A percentile compares a stretch with the other conserved stretches of the same genome.
Evolutionary conservation across 371 early-diverging fungal genomes (phyloP).

Genomic region (Mortierella sp.): DNA sequence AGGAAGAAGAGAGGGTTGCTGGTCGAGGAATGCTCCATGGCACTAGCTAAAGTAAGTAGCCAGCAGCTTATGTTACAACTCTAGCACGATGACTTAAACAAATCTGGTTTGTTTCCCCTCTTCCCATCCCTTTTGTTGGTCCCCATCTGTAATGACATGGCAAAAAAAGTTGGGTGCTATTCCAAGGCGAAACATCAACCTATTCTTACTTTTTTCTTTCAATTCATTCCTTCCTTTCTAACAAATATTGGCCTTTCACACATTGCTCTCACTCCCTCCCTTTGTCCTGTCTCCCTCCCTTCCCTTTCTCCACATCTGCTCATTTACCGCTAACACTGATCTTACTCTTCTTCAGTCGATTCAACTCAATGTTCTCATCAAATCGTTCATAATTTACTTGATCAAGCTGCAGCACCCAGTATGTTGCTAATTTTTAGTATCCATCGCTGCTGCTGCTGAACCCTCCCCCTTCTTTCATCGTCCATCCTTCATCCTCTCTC

Average conservation of each 20-base stretch:
- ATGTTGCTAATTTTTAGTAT: too few species aligned
- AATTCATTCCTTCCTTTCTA: not conserved
- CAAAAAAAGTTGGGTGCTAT: not conserved
- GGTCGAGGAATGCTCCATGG: not conserved
- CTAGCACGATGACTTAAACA: too few species aligned
- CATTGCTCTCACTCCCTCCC: not conserved
- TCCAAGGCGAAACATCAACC: not conserved
- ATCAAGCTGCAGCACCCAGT: not conserved
- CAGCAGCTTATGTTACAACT: too few species aligned
- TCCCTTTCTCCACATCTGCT: slow-evolving; percentile 19
- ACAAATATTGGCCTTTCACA: not conserved
- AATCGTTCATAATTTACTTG: not conserved
- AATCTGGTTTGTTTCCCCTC: not conserved
- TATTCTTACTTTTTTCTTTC: not conserved
- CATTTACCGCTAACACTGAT: not conserved
- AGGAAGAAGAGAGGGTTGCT: not conserved
- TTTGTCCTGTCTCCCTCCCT: not conserved
- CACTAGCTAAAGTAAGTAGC: too few species aligned
- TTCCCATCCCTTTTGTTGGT: not conserved
- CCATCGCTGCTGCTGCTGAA: not conserved
- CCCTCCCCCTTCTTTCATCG: not conserved
- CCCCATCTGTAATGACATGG: not conserved
- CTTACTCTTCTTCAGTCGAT: not conserved
- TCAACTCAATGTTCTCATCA: not conserved
- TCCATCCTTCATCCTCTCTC: not conserved